phyloP scores from a whole-genome alignment of 2,329 filamentous ascomycete genomes.

The Fusarium hainanense region DNA sequence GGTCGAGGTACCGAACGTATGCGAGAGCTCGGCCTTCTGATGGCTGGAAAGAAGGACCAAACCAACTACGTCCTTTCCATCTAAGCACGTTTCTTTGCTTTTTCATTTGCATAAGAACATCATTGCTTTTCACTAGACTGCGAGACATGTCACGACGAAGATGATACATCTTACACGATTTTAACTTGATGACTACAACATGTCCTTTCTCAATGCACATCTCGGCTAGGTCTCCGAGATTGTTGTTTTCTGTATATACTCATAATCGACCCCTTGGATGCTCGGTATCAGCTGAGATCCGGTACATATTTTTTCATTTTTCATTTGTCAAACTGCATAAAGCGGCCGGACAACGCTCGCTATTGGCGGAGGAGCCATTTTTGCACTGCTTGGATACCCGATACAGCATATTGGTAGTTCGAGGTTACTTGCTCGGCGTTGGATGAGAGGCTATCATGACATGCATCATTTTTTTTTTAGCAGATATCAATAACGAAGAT shows the following conservation, averaged over 20 bases:
- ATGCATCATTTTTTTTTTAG: constrained; percentile 21
- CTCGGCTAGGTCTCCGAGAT: constrained; percentile 30
- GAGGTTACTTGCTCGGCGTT: constrained; percentile 45
- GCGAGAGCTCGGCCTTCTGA: constrained; percentile 81
- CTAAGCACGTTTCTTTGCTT: constrained; percentile 53
- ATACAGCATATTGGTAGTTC: constrained; percentile 46
- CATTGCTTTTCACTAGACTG: constrained; percentile 20
- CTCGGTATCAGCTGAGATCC: constrained; percentile 13
- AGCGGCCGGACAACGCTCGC: constrained; percentile 45
- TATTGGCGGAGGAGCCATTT: constrained; percentile 35
- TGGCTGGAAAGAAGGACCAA: constrained; percentile 81
- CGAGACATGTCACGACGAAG: constrained; percentile 29
- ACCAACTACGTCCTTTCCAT: constrained; percentile 83
- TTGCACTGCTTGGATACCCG: constrained; percentile 50
- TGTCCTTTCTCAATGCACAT: constrained; percentile 22
- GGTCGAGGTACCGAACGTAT: constrained; percentile 94
- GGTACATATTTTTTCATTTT: constrained; percentile 40
- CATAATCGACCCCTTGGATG: constrained; percentile 16
- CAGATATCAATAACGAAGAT: constrained; percentile 45
- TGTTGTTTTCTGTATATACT: constrained; percentile 40
- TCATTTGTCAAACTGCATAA: constrained; percentile 39
- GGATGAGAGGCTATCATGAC: constrained; percentile 44
- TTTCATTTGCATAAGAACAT: constrained; percentile 10
- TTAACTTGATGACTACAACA: constrained; percentile 34
- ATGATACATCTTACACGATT: constrained; percentile 36